Base-by-base conservation (phyloP, 2,329 filamentous ascomycete species). In the Cladophialophora psammophila region DNA sequence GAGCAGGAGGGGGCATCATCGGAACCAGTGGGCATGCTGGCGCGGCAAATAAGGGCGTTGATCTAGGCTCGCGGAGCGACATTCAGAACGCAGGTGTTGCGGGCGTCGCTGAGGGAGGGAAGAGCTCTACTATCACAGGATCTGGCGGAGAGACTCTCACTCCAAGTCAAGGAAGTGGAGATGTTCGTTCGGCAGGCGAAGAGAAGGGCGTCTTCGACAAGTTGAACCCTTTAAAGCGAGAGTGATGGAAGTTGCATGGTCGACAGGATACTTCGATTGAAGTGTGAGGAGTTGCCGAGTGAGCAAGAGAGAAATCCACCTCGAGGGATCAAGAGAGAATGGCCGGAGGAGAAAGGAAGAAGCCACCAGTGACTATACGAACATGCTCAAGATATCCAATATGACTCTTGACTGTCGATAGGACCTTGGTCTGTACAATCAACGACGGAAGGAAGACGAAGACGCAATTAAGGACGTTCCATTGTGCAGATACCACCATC, bases 1-100 rank as follows among this genome's bases (percentile, higher is more conserved):
- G 69, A 31, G 63, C 67, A 31, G 71, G 71, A 53, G 63, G 65
- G 45, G 71, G 69, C 15, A 58, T 71, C 40, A 67, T 70, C 32
- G 71, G 71, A 6, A 71, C 69, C n/a, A 68, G 67, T 26, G 69
- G 69, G 36, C 69, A 71, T 45, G 26, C 61, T 36, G 71, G 69
- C 5, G 63, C 68, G 12, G 32, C 20, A n/a, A 59, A 20, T 4
- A 54, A 59, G 38, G 40, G 57, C 7, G 18, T 45, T 18, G 35
- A 61, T 10, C 52, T n/a, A n/a, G 35, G 60, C 13, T 34, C 38
- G 10, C 18, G 26, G n/a, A 36, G 61, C 50, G 26, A 34, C 9
- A 38, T 36, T 48, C 59, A 69, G 20, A 60, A 36, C 18, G 65
- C 50, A 9, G 50, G 48, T 18, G 55, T 62, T 2, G 70, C 58